phyloP scores from a whole-genome alignment of 225 moss, liverwort and hornwort species.

The Ulota crispa region DNA sequence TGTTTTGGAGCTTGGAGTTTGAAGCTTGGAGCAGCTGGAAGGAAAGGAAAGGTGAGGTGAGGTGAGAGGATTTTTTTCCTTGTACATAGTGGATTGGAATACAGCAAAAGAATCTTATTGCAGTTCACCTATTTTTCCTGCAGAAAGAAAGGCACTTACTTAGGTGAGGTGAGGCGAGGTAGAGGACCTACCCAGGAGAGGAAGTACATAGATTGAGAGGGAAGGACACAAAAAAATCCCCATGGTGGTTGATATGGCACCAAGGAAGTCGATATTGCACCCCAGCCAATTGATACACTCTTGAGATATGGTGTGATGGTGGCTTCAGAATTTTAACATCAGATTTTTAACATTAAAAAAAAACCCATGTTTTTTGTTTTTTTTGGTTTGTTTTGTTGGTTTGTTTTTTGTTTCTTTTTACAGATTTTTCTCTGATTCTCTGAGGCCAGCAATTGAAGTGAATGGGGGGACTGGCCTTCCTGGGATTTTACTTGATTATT shows the following conservation, averaged over 20 bases:
- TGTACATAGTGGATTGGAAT: constrained; percentile 43
- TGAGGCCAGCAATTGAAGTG: background rate
- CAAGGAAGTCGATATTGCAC: constrained; percentile 9
- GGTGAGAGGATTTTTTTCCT: constrained; percentile 7
- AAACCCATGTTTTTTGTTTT: background rate
- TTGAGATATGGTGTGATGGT: background rate
- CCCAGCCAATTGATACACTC: background rate
- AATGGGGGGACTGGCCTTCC: no score
- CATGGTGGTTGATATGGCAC: constrained; percentile 16
- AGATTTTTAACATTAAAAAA: no score
- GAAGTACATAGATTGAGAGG: constrained; percentile 28
- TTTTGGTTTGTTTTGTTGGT: no score
- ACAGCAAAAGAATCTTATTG: constrained; percentile 1
- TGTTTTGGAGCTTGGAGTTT: background rate
- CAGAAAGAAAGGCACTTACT: constrained; percentile 5
- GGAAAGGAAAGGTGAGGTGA: background rate
- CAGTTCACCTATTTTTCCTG: constrained; percentile 36
- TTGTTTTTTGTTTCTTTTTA: no score
- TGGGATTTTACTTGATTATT: no score
- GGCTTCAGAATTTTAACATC: background rate
- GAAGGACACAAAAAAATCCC: constrained; percentile 26
- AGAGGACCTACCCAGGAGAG: constrained; percentile 32
- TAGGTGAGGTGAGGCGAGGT: background rate
- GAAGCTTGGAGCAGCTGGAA: background rate
- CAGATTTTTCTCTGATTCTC: background rate